A percentile compares a stretch with the other conserved stretches of the same genome.
These are phyloP conservation scores for Coemansia sp. DNA, from an alignment of 371 early-diverging fungal species.

Conservation along the genomic window DNA sequence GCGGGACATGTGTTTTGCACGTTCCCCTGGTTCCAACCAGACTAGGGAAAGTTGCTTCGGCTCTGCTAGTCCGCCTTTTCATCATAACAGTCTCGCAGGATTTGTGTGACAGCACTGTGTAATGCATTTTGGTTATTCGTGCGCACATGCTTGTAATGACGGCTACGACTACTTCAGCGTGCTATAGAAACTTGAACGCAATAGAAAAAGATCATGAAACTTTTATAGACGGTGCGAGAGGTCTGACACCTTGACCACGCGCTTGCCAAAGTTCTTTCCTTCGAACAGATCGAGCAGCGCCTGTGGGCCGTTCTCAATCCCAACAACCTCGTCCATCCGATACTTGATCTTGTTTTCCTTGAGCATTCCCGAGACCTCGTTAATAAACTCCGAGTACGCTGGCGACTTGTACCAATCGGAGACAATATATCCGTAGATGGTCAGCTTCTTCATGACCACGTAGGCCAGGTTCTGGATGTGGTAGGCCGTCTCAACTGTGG, in stretches of 20 bases:
- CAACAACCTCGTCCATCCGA: conserved; percentile 65
- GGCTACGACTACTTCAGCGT: not conserved
- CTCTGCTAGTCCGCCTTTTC: no score
- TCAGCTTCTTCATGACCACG: conserved; percentile 55
- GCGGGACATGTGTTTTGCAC: no score
- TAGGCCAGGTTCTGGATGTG: conserved; percentile 55
- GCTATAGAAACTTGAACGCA: not conserved
- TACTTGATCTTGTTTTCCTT: conserved; percentile 69
- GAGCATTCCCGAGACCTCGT: conserved; percentile 65
- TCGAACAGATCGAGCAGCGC: conserved; percentile 74
- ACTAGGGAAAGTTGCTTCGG: no score
- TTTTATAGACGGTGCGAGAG: conserved; percentile 4
- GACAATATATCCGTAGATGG: conserved; percentile 62
- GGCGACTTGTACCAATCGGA: conserved; percentile 56
- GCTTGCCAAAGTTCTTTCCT: conserved; percentile 86
- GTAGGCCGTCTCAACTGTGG: conserved; percentile 45
- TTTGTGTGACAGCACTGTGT: no score
- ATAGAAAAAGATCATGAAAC: not conserved
- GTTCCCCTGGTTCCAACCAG: no score
- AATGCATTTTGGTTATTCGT: no score
- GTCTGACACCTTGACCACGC: conserved; percentile 62
- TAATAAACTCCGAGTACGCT: conserved; percentile 56
- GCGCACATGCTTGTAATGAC: no score
- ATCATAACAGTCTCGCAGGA: no score
- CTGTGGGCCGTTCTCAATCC: conserved; percentile 77